A percentile compares a stretch with the other conserved stretches of the same genome.
phyloP scores from a whole-genome alignment of 805 yeast species.

The Nakazawaea holstii region DNA sequence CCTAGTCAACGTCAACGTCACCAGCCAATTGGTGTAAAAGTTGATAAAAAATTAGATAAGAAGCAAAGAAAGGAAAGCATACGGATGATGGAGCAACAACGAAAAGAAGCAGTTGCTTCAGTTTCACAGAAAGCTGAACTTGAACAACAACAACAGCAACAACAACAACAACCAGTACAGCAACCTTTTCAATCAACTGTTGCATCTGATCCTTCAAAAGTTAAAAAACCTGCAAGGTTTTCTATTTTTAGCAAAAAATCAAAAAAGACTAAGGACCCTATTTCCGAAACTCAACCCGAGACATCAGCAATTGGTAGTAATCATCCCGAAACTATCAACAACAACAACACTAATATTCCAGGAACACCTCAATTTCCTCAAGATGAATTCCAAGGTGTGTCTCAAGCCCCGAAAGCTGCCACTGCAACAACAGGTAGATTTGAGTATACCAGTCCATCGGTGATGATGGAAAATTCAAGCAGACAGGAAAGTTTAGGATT shows the following conservation, averaged over 20 bases:
- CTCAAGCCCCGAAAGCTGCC: no score
- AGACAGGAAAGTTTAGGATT: no score
- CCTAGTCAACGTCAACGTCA: background rate
- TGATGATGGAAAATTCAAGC: no score
- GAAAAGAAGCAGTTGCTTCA: constrained; percentile 17
- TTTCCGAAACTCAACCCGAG: background rate
- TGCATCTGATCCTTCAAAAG: no score
- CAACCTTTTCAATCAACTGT: background rate
- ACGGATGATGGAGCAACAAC: constrained; percentile 19
- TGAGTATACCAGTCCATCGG: no score
- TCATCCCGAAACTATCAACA: no score
- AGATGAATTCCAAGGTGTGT: no score
- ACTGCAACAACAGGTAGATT: no score
- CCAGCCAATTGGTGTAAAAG: constrained; percentile 11
- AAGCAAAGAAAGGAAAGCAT: constrained; percentile 19
- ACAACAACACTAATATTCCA: no score
- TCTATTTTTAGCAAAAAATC: constrained; percentile 2
- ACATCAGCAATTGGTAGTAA: background rate
- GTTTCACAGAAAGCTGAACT: constrained; percentile 11
- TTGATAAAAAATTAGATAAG: constrained; percentile 16
- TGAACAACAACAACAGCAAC: background rate
- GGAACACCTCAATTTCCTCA: no score
- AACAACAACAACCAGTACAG: background rate
- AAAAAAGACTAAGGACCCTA: background rate
- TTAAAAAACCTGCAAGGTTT: constrained; percentile 1